These are phyloP conservation scores for Fraxinus quadrangulata DNA, from an alignment of 257 asterid species.

Conservation along the genomic window DNA sequence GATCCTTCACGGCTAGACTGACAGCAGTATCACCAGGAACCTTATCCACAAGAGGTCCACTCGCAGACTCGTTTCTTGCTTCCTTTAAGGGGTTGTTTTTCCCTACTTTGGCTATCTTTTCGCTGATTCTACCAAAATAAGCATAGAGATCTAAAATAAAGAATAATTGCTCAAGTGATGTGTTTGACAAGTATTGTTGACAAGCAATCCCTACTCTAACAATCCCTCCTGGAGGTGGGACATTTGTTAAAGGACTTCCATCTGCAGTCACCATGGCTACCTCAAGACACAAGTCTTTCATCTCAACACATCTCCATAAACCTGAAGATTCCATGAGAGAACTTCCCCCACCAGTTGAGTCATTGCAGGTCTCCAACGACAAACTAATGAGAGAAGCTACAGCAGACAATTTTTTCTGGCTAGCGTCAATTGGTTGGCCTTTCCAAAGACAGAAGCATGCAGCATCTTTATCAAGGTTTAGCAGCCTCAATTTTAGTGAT, in stretches of 20 bases:
- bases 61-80: slow-evolving; percentile 46
- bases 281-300: slow-evolving; percentile 73
- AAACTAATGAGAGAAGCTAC: slow-evolving; percentile 75
- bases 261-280: slow-evolving; percentile 98
- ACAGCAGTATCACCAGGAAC: slow-evolving; percentile 91
- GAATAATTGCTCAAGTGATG: slow-evolving; percentile 90
- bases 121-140: slow-evolving; percentile 75
- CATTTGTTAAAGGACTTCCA: slow-evolving; percentile 75
- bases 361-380: slow-evolving; percentile 63
- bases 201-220: slow-evolving; percentile 89
- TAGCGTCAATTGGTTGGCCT: slow-evolving; percentile 90
- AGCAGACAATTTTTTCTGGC: slow-evolving; percentile 77
- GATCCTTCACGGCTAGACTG: slow-evolving; percentile 58
- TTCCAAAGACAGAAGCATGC: slow-evolving; percentile 97
- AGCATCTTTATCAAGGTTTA: slow-evolving; percentile 86
- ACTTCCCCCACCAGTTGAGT: slow-evolving; percentile 33
- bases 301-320: slow-evolving; percentile 83
- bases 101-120: slow-evolving; percentile 64
- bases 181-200: slow-evolving; percentile 74
- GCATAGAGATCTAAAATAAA: slow-evolving; percentile 81
- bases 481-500: slow-evolving; percentile 55
- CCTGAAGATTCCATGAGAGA: slow-evolving; percentile 43
- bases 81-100: slow-evolving; percentile 46
- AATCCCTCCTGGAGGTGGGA: slow-evolving; percentile 95
- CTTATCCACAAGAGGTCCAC: slow-evolving; percentile 54